phyloP scores from a whole-genome alignment of 305 asterid genomes.

The Vinca major region DNA sequence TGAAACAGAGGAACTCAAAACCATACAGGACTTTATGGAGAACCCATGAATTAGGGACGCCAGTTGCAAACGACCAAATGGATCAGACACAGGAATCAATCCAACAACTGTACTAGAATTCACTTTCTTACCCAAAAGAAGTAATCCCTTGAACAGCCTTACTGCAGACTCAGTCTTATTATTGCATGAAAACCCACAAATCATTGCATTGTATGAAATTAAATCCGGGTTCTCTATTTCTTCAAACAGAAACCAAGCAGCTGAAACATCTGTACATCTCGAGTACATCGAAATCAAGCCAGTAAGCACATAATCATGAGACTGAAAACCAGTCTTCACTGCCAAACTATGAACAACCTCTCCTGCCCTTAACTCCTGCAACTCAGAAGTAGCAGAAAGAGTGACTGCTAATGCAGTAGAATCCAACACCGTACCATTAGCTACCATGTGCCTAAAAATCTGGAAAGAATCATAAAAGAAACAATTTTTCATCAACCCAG shows the following conservation, averaged over 20 bases:
- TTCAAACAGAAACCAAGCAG: conserved; percentile 47
- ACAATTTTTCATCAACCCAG: conserved; percentile 62
- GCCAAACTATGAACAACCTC: conserved; percentile 61
- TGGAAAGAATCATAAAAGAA: conserved; percentile 38
- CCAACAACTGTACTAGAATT: conserved; percentile 63
- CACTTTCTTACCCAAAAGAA: conserved; percentile 35
- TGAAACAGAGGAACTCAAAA: conserved; percentile 44
- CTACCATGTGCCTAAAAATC: conserved; percentile 43
- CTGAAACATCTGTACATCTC: conserved; percentile 55
- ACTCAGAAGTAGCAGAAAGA: conserved; percentile 55
- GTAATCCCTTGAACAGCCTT: conserved; percentile 46
- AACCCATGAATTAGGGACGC: conserved; percentile 48
- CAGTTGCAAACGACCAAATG: conserved; percentile 53
- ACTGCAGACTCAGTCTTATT: conserved; percentile 37
- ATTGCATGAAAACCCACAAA: conserved; percentile 49
- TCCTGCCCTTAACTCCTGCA: conserved; percentile 59
- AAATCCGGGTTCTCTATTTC: conserved; percentile 43
- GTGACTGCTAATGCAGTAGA: conserved; percentile 61
- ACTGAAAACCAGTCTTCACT: conserved; percentile 50
- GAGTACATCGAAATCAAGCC: conserved; percentile 59
- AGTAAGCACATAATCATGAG: conserved; percentile 51
- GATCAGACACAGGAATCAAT: conserved; percentile 57
- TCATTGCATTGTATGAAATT: conserved; percentile 60
- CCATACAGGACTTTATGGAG: conserved; percentile 42
- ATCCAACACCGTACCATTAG: conserved; percentile 33